Conservation (phyloP, 148 eudicot genomes). For the Fallopia convolvulus region DNA sequence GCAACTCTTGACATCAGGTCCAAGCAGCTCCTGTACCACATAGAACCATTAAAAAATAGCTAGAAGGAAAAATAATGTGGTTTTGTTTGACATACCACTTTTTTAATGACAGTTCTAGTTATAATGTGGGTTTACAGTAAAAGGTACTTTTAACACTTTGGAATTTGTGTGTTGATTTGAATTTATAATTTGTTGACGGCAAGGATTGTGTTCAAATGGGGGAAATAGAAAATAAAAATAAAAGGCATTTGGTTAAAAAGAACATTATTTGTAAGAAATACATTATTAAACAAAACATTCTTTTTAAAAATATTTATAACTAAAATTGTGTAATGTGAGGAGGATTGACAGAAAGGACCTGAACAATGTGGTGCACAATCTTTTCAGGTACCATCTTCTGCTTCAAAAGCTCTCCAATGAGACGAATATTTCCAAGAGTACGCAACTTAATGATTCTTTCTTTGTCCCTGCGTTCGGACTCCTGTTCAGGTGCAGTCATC, state of each 20-base stretch:
- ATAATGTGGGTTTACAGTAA: too few species aligned
- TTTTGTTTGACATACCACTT: too few species aligned
- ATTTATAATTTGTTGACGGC: too few species aligned
- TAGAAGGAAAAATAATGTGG: neutral
- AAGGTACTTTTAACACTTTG: too few species aligned
- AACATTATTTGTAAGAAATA: too few species aligned
- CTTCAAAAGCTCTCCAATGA: conserved; percentile 98
- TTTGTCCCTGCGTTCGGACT: conserved; percentile 79
- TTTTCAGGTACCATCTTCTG: conserved; percentile 97
- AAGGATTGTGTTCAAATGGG: too few species aligned
- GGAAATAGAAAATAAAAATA: too few species aligned
- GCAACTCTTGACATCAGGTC: conserved; percentile 63
- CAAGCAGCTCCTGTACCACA: conserved; percentile 65
- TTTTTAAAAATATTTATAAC: too few species aligned
- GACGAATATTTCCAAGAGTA: conserved; percentile 94
- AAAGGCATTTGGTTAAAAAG: too few species aligned
- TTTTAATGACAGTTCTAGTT: too few species aligned
- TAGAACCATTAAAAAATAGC: neutral
- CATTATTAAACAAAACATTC: too few species aligned
- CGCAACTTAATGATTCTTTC: conserved; percentile 79
- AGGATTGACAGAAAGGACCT: conserved; percentile 30
- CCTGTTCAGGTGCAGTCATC: conserved; percentile 84
- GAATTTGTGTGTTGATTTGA: too few species aligned
- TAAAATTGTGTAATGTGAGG: neutral
- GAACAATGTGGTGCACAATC: conserved; percentile 90